Percentiles rank a stretch among this genome's conserved stretches.
These are phyloP conservation scores for Eucalyptus virginea DNA, from an alignment of 345 rosid species.

Conservation along the genomic window DNA sequence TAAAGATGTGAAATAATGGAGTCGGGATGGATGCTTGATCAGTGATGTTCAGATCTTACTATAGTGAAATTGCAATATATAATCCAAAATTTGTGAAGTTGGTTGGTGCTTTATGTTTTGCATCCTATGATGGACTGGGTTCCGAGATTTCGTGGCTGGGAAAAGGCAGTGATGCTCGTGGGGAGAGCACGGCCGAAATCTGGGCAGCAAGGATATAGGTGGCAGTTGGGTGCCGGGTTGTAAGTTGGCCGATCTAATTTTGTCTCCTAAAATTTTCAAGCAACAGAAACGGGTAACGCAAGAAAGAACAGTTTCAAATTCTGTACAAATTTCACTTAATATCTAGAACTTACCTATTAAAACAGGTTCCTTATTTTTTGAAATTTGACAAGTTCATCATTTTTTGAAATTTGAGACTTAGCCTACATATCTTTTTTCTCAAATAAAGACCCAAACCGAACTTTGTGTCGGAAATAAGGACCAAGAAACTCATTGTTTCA, in stretches of 20 bases:
- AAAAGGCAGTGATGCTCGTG: background rate
- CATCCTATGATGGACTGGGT: background rate
- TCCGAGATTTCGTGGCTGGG: background rate
- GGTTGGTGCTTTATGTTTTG: background rate
- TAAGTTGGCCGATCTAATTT: too few species aligned
- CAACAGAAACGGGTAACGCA: too few species aligned
- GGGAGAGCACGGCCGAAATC: background rate
- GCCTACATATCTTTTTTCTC: too few species aligned
- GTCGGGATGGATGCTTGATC: background rate
- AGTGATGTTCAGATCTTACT: background rate
- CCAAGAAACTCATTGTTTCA: too few species aligned
- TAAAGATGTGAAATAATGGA: background rate
- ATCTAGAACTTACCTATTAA: too few species aligned
- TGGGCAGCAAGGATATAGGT: background rate
- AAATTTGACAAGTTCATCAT: rapidly evolving
- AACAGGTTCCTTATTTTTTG: too few species aligned
- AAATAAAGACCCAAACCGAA: too few species aligned
- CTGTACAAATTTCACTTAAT: rapidly evolving
- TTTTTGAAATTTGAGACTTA: rapidly evolving
- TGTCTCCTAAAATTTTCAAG: too few species aligned
- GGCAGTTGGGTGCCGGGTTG: background rate
- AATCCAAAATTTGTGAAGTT: background rate
- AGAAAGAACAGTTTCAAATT: too few species aligned
- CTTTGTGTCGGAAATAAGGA: too few species aligned
- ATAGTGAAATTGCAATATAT: background rate